phyloP scores from a whole-genome alignment of 139 green algal species.

The Tetradesmus obliquus region DNA sequence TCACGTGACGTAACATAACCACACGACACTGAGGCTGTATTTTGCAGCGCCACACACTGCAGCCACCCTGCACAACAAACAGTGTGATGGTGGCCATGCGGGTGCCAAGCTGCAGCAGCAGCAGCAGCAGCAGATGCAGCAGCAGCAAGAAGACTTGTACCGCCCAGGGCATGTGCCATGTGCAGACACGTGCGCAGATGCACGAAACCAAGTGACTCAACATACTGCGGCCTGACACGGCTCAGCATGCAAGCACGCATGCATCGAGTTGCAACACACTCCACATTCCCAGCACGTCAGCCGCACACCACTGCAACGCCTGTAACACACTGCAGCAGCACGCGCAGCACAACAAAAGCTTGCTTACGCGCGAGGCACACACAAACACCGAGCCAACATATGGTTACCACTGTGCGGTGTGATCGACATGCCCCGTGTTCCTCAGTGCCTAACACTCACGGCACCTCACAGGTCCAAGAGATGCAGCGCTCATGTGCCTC shows the following conservation, averaged over 20 bases:
- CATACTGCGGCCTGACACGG: neutral
- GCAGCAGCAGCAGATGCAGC: neutral
- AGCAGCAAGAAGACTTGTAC: neutral
- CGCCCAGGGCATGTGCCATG: neutral
- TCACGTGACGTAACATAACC: neutral
- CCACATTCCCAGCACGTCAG: neutral
- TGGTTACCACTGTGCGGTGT: neutral
- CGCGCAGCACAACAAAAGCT: too few species aligned
- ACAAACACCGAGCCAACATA: neutral
- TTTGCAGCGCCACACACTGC: neutral
- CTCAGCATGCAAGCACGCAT: neutral
- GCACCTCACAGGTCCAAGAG: too few species aligned
- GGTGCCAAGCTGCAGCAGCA: neutral
- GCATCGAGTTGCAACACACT: neutral
- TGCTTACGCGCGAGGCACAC: too few species aligned
- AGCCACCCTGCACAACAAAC: neutral
- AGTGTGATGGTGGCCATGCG: neutral
- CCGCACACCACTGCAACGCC: neutral
- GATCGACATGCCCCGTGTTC: too few species aligned
- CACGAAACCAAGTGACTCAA: too few species aligned
- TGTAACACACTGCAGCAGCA: too few species aligned
- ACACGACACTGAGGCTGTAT: neutral
- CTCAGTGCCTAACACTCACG: too few species aligned
- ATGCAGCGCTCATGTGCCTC: too few species aligned
- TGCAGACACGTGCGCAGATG: neutral